A percentile compares a stretch with the other conserved stretches of the same genome.
Evolutionary conservation across 257 asterid species (phyloP).

Genomic region (Solanum medicagineum): DNA sequence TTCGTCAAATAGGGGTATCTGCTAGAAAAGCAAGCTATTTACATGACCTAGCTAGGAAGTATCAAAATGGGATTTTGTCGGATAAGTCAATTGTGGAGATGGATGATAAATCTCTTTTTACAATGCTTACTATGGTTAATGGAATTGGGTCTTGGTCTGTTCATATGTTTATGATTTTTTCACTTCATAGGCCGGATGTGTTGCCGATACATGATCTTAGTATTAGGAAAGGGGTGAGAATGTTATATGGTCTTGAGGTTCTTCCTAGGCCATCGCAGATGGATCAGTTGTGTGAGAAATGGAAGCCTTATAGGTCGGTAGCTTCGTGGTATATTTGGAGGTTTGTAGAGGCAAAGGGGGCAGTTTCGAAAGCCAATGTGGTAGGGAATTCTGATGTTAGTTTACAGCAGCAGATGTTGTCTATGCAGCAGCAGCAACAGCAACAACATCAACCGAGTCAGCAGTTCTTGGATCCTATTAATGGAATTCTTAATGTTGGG

Average conservation of each 20-base stretch:
- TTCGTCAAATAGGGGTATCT: conserved; percentile 83
- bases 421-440: conserved; percentile 40
- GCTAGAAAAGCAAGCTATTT: conserved; percentile 87
- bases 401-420: conserved; percentile 60
- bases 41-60: conserved; percentile 73
- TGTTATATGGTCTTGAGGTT: conserved; percentile 70
- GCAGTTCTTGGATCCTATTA: conserved; percentile 53
- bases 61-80: conserved; percentile 69
- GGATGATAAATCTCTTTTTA: conserved; percentile 86
- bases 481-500: conserved; percentile 70
- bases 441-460: conserved; percentile 59
- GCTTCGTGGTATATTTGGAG: conserved; percentile 99
- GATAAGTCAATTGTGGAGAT: conserved; percentile 71
- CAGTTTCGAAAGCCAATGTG: conserved; percentile 13
- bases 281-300: conserved; percentile 87
- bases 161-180: conserved; percentile 92
- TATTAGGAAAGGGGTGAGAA: conserved; percentile 85
- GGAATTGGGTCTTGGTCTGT: conserved; percentile 99
- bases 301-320: conserved; percentile 93
- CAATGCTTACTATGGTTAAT: conserved; percentile 92
- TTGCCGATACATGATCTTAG: conserved; percentile 86
- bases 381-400: conserved; percentile 25
- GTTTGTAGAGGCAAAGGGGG: conserved; percentile 56
- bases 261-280: conserved; percentile 87
- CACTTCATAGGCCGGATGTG: conserved; percentile 87